A percentile compares a stretch with the other conserved stretches of the same genome.
Conservation (phyloP, 441 rosid genomes). For the Populus hybrid region DNA sequence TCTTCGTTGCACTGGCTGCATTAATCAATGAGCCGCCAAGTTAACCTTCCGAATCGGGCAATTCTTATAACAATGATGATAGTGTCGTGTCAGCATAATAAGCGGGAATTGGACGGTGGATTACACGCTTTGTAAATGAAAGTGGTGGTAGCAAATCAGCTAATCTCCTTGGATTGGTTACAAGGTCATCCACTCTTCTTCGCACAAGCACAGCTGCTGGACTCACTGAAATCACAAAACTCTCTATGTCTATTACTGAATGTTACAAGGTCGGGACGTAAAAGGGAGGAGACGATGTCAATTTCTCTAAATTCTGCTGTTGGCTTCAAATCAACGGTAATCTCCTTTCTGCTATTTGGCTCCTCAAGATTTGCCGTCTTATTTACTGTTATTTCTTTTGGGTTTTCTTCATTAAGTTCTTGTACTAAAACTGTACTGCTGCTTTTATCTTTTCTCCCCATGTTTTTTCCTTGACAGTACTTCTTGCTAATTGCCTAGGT, state of each 20-base stretch:
- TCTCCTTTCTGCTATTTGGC: neutral
- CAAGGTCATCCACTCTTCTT: slow-evolving; percentile 2
- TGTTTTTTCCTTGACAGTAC: too few species aligned
- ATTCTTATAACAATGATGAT: neutral
- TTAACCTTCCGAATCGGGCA: neutral
- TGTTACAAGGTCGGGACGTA: slow-evolving; percentile 24
- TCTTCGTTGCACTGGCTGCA: too few species aligned
- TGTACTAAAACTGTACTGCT: neutral
- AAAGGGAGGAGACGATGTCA: slow-evolving; percentile 37
- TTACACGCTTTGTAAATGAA: neutral
- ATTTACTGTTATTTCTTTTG: neutral
- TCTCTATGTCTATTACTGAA: neutral
- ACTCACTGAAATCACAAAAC: neutral
- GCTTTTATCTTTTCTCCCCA: neutral
- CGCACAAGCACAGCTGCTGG: neutral
- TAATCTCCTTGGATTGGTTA: neutral
- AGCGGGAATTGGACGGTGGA: neutral
- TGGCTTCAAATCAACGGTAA: slow-evolving; percentile 52
- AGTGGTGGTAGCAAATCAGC: neutral
- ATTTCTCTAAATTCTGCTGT: slow-evolving; percentile 48
- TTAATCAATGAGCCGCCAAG: neutral
- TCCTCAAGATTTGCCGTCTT: neutral
- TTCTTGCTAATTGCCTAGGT: neutral
- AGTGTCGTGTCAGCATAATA: neutral
- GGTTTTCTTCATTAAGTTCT: neutral